Evolutionary conservation across 768 basidiomycete species (phyloP).

Genomic region (Lyophyllum shimeji): DNA sequence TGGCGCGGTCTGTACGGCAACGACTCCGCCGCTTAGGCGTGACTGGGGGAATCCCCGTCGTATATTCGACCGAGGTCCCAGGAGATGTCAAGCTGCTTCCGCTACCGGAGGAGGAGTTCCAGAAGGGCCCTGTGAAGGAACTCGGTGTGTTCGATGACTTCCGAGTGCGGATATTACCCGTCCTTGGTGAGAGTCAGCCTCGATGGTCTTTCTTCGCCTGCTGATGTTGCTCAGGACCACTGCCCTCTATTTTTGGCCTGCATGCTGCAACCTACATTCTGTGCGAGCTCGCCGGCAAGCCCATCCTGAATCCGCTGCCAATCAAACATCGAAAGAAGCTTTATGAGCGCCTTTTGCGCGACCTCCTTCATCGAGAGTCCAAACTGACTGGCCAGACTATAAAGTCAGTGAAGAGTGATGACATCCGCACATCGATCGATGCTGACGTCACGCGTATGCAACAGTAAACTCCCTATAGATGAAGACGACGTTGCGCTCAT

Average conservation of each 20-base stretch:
- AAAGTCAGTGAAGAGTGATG: slow-evolving; percentile 43
- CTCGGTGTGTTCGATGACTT: slow-evolving; percentile 91
- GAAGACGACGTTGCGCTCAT: slow-evolving; percentile 82
- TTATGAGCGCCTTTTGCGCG: slow-evolving; percentile 76
- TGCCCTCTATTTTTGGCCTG: slow-evolving; percentile 90
- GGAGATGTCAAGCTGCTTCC: slow-evolving; percentile 87
- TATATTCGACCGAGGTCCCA: slow-evolving; percentile 95
- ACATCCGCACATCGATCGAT: not conserved
- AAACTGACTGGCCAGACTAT: slow-evolving; percentile 60
- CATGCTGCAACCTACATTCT: slow-evolving; percentile 87
- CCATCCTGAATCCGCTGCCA: slow-evolving; percentile 79
- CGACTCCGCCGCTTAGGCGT: slow-evolving; percentile 67
- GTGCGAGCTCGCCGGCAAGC: slow-evolving; percentile 81
- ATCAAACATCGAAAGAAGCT: slow-evolving; percentile 84
- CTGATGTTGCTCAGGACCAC: slow-evolving; percentile 49
- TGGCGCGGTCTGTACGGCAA: slow-evolving; percentile 87
- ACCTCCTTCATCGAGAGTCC: slow-evolving; percentile 73
- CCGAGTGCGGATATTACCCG: slow-evolving; percentile 89
- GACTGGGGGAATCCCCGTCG: slow-evolving; percentile 74
- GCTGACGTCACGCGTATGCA: not conserved
- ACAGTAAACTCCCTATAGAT: slow-evolving; percentile 73
- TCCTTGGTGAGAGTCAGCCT: slow-evolving; percentile 57
- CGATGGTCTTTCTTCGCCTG: not conserved
- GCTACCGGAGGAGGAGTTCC: slow-evolving; percentile 87
- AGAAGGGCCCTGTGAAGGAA: slow-evolving; percentile 87